Evolutionary conservation across 2,329 filamentous ascomycete species (phyloP).

Genomic region (Neonectria faginata): DNA sequence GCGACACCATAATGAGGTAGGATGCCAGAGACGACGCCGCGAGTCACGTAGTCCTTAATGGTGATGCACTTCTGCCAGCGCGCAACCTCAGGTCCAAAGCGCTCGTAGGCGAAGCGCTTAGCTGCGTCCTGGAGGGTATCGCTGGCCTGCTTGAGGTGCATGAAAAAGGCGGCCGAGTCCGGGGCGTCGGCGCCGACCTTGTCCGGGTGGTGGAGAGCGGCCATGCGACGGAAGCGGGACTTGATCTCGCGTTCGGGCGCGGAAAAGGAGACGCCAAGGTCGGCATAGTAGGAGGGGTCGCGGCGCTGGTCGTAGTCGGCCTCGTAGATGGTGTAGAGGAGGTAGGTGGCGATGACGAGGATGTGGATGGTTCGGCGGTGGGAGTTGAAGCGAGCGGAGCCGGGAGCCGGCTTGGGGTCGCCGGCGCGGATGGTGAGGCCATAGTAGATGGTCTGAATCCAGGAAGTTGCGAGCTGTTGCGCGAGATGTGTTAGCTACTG

Average conservation of each 20-base stretch:
- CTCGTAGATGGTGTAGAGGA: conserved; percentile 93
- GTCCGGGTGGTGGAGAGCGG: conserved; percentile 83
- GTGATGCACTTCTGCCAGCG: conserved; percentile 75
- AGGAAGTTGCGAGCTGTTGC: conserved; percentile 78
- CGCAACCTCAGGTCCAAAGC: conserved; percentile 81
- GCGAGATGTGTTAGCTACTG: conserved; percentile 32
- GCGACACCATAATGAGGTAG: conserved; percentile 71
- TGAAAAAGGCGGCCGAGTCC: conserved; percentile 68
- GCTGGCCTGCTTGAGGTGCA: conserved; percentile 84
- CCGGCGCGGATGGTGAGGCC: conserved; percentile 89
- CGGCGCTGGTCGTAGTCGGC: conserved; percentile 83
- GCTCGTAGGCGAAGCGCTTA: conserved; percentile 87
- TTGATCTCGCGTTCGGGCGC: conserved; percentile 83
- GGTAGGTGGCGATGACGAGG: conserved; percentile 83
- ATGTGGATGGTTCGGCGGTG: conserved; percentile 88
- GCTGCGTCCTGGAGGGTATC: conserved; percentile 84
- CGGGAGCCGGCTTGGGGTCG: conserved; percentile 79
- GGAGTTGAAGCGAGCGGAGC: conserved; percentile 74
- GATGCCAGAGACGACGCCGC: conserved; percentile 69
- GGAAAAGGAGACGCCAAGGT: conserved; percentile 76
- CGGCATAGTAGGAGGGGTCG: conserved; percentile 81
- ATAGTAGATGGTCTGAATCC: conserved; percentile 86
- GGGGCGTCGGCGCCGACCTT: conserved; percentile 66
- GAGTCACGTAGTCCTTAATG: conserved; percentile 77
- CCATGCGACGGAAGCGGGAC: conserved; percentile 83